Conservation (phyloP, 345 rosid species). For the Pugionium dolabratum region DNA sequence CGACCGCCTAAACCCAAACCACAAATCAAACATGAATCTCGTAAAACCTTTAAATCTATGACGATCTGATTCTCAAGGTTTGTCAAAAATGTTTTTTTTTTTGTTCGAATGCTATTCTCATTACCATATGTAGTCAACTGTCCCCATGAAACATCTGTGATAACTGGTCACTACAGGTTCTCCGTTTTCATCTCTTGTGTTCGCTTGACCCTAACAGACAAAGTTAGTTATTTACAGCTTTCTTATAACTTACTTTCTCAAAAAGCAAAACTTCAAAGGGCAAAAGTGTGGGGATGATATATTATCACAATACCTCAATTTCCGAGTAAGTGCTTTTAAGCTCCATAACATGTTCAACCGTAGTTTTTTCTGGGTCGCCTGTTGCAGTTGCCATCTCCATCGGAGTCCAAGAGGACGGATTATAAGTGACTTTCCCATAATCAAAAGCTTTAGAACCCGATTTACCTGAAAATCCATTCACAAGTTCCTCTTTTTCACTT, state of each 20-base stretch:
- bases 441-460: slow-evolving; percentile 42
- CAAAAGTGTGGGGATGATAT: slow-evolving; percentile 4
- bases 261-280: background rate
- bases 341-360: slow-evolving; percentile 66
- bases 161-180: slow-evolving; percentile 92
- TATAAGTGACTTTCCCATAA: slow-evolving; percentile 45
- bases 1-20: slow-evolving; percentile 62
- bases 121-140: slow-evolving; percentile 96
- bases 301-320: slow-evolving; percentile 59
- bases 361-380: slow-evolving; percentile 56
- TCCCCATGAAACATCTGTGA: slow-evolving; percentile 82
- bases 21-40: background rate
- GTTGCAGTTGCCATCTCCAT: slow-evolving; percentile 84
- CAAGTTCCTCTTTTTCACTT: slow-evolving; percentile 31
- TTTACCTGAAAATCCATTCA: slow-evolving; percentile 41
- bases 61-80: background rate
- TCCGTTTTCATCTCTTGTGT: slow-evolving; percentile 72
- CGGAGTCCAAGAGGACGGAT: slow-evolving; percentile 80
- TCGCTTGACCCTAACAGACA: slow-evolving; percentile 56
- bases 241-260: background rate
- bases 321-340: slow-evolving; percentile 84
- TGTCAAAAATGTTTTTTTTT: background rate
- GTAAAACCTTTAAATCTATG: no score
- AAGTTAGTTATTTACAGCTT: slow-evolving; percentile 19
- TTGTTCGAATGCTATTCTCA: slow-evolving; percentile 7